Evolutionary conservation across 2,329 filamentous ascomycete species (phyloP).

Genomic region (Ophiostoma sp.): DNA sequence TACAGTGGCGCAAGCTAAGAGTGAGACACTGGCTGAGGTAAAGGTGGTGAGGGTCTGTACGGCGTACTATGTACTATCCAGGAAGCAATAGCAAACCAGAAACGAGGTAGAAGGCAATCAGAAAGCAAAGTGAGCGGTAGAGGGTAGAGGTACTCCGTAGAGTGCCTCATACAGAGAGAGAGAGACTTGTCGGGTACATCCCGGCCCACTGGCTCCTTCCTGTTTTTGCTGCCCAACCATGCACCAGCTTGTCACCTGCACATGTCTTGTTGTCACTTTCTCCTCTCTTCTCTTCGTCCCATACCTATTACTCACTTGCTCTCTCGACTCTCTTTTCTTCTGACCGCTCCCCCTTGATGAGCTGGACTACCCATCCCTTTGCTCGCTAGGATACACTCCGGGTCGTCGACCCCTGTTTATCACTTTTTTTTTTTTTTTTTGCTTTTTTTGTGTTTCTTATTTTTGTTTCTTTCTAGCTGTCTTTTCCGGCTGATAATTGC

Average conservation of each 20-base stretch:
- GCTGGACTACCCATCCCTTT: slow-evolving; percentile 10
- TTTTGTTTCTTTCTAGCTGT: background rate
- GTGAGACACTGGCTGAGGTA: slow-evolving; percentile 2
- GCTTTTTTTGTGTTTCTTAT: background rate
- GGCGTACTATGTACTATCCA: background rate
- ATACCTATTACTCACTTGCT: background rate
- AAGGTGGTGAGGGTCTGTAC: background rate
- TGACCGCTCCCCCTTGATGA: slow-evolving; percentile 2
- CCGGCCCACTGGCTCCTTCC: slow-evolving; percentile 1
- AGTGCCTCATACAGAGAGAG: background rate
- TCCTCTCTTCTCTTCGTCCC: background rate
- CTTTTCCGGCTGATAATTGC: background rate
- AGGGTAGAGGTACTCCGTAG: background rate
- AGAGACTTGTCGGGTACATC: background rate
- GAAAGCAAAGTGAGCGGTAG: background rate
- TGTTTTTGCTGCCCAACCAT: background rate
- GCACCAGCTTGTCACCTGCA: background rate
- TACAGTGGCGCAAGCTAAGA: background rate
- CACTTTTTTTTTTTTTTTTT: background rate
- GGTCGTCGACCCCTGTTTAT: slow-evolving; percentile 7
- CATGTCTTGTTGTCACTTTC: slow-evolving; percentile 3
- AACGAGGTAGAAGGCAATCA: background rate
- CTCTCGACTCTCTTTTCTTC: slow-evolving; percentile 5
- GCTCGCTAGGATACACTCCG: background rate
- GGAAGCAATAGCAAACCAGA: background rate